phyloP scores from a whole-genome alignment of 1,139 yeast species.

The Debaryomyces coudertii region DNA sequence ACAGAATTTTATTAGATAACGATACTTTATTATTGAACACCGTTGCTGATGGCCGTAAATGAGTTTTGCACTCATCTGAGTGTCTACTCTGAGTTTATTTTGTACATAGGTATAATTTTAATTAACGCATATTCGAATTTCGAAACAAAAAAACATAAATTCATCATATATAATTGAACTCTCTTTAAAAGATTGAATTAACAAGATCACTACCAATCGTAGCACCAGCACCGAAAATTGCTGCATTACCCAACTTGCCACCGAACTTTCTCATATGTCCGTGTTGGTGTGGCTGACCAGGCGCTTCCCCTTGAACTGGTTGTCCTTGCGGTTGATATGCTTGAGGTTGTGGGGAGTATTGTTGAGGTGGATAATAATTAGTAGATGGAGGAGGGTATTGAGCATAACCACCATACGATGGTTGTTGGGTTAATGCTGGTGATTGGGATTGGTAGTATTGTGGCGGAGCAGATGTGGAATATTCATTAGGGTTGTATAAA shows the following conservation, averaged over 20 bases:
- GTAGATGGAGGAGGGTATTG: constrained; percentile 55
- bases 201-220: constrained; percentile 88
- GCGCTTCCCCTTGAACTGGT: constrained; percentile 24
- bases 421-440: constrained; percentile 30
- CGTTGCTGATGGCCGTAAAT: constrained; percentile 60
- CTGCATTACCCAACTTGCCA: constrained; percentile 85
- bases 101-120: constrained; percentile 14
- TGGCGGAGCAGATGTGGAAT: constrained; percentile 20
- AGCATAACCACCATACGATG: constrained; percentile 48
- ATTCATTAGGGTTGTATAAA: constrained; percentile 19
- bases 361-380: constrained; percentile 43
- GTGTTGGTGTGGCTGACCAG: constrained; percentile 25
- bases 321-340: constrained; percentile 20
- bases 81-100: neutral
- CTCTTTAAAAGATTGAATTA: constrained; percentile 70
- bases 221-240: constrained; percentile 97
- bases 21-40: constrained; percentile 92
- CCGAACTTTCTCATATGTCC: constrained; percentile 69
- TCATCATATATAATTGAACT: constrained; percentile 1
- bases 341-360: constrained; percentile 28
- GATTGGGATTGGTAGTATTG: constrained; percentile 20
- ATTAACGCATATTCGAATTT: constrained; percentile 6
- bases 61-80: neutral
- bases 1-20: constrained; percentile 87
- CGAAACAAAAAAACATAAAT: constrained; percentile 1